A percentile compares a stretch with the other conserved stretches of the same genome.
Evolutionary conservation across 805 yeast genomes (phyloP).

Genomic region (Candida endomychidarum): DNA sequence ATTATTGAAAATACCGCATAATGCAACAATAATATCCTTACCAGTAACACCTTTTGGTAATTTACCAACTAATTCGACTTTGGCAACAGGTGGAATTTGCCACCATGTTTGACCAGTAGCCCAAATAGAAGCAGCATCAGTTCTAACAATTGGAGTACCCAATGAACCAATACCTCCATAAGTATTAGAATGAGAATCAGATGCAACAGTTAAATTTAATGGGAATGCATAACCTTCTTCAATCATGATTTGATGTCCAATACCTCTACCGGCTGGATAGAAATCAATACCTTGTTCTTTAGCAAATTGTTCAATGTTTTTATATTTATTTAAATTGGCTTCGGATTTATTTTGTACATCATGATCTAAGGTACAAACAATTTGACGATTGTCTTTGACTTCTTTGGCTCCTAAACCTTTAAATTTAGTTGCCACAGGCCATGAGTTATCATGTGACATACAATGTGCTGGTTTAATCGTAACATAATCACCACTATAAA

Average conservation of each 20-base stretch:
- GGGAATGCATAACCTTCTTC: constrained; percentile 99
- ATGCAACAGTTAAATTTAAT: constrained; percentile 86
- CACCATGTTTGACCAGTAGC: constrained; percentile 99
- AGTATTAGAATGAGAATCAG: constrained; percentile 96
- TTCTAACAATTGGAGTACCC: constrained; percentile 97
- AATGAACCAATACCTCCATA: constrained; percentile 96
- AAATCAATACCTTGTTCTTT: constrained; percentile 89
- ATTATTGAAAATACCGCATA: constrained; percentile 90
- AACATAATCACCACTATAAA: constrained; percentile 91
- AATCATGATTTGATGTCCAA: constrained; percentile 98
- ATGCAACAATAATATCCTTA: constrained; percentile 93
- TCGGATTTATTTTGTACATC: constrained; percentile 94
- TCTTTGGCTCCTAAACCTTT: constrained; percentile 89
- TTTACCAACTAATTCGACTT: constrained; percentile 79
- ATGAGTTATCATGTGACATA: constrained; percentile 98
- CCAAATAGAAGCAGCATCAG: constrained; percentile 99
- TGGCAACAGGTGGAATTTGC: constrained; percentile 99
- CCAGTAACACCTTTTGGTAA: constrained; percentile 90
- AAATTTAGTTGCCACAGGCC: constrained; percentile 98
- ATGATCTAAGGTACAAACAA: constrained; percentile 95
- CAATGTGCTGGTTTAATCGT: constrained; percentile 94
- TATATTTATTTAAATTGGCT: constrained; percentile 83
- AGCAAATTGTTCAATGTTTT: constrained; percentile 87
- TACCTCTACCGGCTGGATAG: constrained; percentile 98
- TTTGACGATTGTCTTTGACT: constrained; percentile 83